Evolutionary conservation across 768 basidiomycete species (phyloP), one percentile per base, ranked within the genome.

Genomic region (Lactarius trivialis): DNA sequence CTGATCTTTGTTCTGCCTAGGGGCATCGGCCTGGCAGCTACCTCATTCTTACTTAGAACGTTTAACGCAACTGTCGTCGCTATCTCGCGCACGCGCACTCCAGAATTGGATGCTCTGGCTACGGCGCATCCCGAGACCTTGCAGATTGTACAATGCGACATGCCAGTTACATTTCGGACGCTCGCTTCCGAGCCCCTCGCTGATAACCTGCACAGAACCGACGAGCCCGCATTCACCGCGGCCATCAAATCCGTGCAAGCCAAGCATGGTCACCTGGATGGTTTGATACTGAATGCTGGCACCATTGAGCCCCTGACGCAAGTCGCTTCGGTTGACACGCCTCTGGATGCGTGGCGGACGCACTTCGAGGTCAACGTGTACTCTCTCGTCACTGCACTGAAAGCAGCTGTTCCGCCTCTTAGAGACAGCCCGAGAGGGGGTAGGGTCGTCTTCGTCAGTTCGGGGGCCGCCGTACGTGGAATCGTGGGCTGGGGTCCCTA

Each of bases 291-390:
- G 56, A 97, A 93, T 67, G 94, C 93, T n/a, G 94, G 82, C 4
- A 82, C 80, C 0, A 73, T 94, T 26, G 84, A 86, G 45, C 91
- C 92, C 19, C 68, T 93, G 26, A 81, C 84, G 60, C 79, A 77
- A 41, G 81, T 89, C 56, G 78, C 73, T 17, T 80, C 82, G 51
- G 73, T 76, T 37, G 77, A 79, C 9, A 69, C 74, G n/a, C 71
- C 79, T 17, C 65, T 88, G 41, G 78, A 82, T 57, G 74, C 75
- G 24, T 92, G 90, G 91, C 86, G 82, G 70, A 68, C 71, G 26
- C 81, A 85, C 69, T 92, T 96, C 70, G 88, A 94, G 67, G 78
- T 91, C 74, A 96, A 95, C 73, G 87, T 96, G 73, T 91, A 93
- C 76, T 91, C 93, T 1, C 78, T 91, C 21, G 76, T 96, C 50